These are phyloP conservation scores for Naganishia friedmannii DNA, from an alignment of 768 basidiomycete genomes.

Conservation along the genomic window DNA sequence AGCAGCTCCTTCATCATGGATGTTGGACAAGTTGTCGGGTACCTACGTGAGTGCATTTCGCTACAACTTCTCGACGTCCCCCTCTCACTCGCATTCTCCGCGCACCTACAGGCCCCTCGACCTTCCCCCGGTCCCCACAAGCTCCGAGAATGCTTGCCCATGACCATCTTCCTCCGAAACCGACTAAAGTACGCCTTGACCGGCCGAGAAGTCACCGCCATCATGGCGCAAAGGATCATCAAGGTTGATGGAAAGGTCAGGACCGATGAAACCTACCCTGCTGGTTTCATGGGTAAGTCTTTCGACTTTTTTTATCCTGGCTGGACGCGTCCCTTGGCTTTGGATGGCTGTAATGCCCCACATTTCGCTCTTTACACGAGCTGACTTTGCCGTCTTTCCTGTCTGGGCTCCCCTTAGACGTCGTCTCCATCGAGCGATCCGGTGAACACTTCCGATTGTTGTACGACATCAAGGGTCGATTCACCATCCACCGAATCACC, in stretches of 20 bases:
- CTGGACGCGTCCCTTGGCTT: slow-evolving; percentile 25
- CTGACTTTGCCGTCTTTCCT: background rate
- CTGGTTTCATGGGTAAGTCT: slow-evolving; percentile 72
- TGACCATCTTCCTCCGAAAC: slow-evolving; percentile 96
- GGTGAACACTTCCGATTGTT: slow-evolving; percentile 99
- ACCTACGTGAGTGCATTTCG: slow-evolving; percentile 50
- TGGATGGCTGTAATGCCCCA: slow-evolving; percentile 18
- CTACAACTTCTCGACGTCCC: background rate
- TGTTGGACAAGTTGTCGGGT: slow-evolving; percentile 89
- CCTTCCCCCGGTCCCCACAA: slow-evolving; percentile 99
- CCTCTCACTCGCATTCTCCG: background rate
- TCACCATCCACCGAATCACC: slow-evolving; percentile 99
- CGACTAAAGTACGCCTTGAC: slow-evolving; percentile 98
- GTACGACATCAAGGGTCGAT: slow-evolving; percentile 99
- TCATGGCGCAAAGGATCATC: slow-evolving; percentile 92
- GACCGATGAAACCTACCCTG: slow-evolving; percentile 93
- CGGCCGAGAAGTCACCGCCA: slow-evolving; percentile 89
- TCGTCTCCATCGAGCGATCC: slow-evolving; percentile 94
- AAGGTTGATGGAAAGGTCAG: slow-evolving; percentile 99
- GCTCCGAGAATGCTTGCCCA: slow-evolving; percentile 94
- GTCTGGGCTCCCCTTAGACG: slow-evolving; percentile 60
- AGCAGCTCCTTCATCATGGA: slow-evolving; percentile 96
- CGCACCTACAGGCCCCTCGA: slow-evolving; percentile 68
- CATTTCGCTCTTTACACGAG: background rate
- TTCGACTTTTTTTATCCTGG: background rate